phyloP scores from a whole-genome alignment of 192 early-diverging fungal genomes.

The Piromyces sp. region DNA sequence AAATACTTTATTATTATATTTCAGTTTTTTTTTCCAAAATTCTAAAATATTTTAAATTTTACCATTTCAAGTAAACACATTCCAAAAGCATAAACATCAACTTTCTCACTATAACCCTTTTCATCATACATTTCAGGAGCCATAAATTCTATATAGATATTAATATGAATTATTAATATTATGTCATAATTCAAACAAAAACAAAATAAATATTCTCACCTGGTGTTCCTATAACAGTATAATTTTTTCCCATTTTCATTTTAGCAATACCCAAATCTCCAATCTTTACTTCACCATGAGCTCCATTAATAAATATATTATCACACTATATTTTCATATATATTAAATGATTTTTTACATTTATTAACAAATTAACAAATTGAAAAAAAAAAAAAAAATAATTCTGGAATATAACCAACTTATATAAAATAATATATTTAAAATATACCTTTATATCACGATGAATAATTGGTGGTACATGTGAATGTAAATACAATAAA shows the following conservation, averaged over 20 bases:
- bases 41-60: constrained; percentile 3
- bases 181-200: too few relatives aligned
- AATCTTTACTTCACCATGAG: constrained; percentile 73
- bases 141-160: constrained; percentile 44
- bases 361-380: constrained; percentile 21
- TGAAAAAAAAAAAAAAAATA: too few relatives aligned
- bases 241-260: constrained; percentile 18
- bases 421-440: neutral
- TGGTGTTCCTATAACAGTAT: neutral
- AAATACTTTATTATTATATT: too few relatives aligned
- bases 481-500: constrained; percentile 58
- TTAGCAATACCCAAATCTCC: constrained; percentile 69
- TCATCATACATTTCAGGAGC: constrained; percentile 82
- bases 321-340: constrained; percentile 13
- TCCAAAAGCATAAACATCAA: constrained; percentile 80
- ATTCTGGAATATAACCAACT: too few relatives aligned
- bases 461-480: constrained; percentile 70
- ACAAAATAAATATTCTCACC: neutral
- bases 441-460: constrained; percentile 6
- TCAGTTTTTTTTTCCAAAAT: too few relatives aligned
- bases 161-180: too few relatives aligned
- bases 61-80: constrained; percentile 54
- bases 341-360: constrained; percentile 4
- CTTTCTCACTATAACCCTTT: constrained; percentile 61
- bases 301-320: constrained; percentile 81